Conservation (phyloP, 192 early-diverging fungal species). For the Gigaspora rosea region DNA sequence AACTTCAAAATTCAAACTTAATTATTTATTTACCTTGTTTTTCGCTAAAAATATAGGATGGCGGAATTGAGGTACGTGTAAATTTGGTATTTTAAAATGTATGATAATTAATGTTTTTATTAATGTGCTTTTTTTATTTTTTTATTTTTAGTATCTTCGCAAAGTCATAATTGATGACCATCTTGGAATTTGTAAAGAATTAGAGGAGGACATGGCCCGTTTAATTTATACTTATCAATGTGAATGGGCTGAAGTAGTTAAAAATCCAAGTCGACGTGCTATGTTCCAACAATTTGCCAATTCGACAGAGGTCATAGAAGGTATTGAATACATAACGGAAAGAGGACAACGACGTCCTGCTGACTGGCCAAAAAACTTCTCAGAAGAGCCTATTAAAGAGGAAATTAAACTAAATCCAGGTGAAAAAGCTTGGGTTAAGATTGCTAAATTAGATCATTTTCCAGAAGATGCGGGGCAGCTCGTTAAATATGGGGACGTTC, state of each 20-base stretch:
- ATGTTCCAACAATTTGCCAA: constrained; percentile 69
- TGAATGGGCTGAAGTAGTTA: constrained; percentile 69
- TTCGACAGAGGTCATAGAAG: constrained; percentile 44
- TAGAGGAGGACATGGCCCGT: constrained; percentile 68
- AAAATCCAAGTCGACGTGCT: constrained; percentile 53
- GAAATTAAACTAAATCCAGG: constrained; percentile 26
- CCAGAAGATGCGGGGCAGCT: constrained; percentile 51
- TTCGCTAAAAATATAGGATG: constrained; percentile 28
- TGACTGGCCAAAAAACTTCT: constrained; percentile 57
- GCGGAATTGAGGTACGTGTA: constrained; percentile 55
- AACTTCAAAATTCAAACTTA: too few species aligned
- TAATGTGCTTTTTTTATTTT: background rate
- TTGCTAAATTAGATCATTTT: constrained; percentile 44
- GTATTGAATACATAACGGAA: constrained; percentile 62
- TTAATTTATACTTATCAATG: constrained; percentile 60
- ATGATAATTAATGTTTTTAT: too few species aligned
- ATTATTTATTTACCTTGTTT: too few species aligned
- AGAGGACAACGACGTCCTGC: constrained; percentile 66
- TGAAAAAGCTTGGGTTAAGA: constrained; percentile 40
- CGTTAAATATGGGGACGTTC: constrained; percentile 61
- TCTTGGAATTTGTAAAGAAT: constrained; percentile 63
- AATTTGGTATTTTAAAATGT: too few species aligned
- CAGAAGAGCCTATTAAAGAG: constrained; percentile 28
- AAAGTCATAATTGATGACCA: constrained; percentile 63
- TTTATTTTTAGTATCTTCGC: constrained; percentile 45